Evolutionary conservation across 345 rosid species (phyloP), one percentile per base, ranked within the genome.

Genomic region (Pugionium cornutum): DNA sequence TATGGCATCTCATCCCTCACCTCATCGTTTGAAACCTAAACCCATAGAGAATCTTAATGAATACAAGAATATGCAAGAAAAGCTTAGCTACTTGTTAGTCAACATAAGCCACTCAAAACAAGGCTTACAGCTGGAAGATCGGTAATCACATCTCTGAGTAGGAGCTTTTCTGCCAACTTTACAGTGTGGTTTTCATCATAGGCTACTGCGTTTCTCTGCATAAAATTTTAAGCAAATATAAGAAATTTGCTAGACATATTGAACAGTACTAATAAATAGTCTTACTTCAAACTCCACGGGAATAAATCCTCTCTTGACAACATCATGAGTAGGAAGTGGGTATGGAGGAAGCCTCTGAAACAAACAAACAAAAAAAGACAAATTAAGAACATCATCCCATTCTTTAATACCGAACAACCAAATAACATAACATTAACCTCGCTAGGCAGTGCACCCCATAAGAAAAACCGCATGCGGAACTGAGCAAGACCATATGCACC

Each of bases 401-500:
- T 29, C 10, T 5, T 29, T 9, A 2, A 32, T 60, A 58, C 2
- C 25, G 1, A 49, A 46, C 8, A 2, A 28, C 18, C 1, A 9
- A 41, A 6, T 2, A 30, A 18, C 18, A 18, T 18, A 4, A 32
- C n/a, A 50, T 42, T 30, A 18, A 86, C 96, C 86, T 82, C 75
- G 3, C 55, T 64, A 7, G 88, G 71, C 26, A 27, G 76, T 31
- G 88, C 91, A n/a, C 98, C 98, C 95, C 98, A 88, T 3, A 88
- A 65, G 58, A 91, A 91, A 37, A 78, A 80, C 9, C 96, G 75
- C 86, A 83, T 83, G 0, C 95, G 81, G 58, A 82, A 91, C 61
- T 89, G 95, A 29, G 96, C 88, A 66, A 91, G 90, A 0, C 98
- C 96, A 64, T 91, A 91, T 9, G 94, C 82, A 4, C 96, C 96